phyloP scores from a whole-genome alignment of 768 basidiomycete genomes.

The Auricularia sp. region DNA sequence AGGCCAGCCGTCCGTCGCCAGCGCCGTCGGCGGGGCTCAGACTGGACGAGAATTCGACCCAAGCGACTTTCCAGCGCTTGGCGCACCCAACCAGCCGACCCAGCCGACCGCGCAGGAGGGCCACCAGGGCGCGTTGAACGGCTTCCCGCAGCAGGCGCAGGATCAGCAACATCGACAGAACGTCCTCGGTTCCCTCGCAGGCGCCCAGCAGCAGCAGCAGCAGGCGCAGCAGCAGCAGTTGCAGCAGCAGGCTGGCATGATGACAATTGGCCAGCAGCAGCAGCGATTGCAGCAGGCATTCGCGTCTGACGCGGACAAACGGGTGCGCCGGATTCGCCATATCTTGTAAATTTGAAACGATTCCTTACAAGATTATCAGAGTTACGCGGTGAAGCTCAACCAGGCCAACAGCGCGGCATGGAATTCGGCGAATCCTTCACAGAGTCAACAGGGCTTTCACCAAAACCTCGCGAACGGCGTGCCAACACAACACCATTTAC shows the following conservation, averaged over 20 bases:
- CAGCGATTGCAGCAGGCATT: slow-evolving; percentile 28
- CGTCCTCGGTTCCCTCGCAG: slow-evolving; percentile 35
- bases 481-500: slow-evolving; percentile 23
- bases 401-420: slow-evolving; percentile 54
- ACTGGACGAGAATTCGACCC: slow-evolving; percentile 61
- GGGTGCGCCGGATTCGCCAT: slow-evolving; percentile 38
- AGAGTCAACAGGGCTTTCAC: slow-evolving; percentile 6
- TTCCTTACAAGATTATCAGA: slow-evolving; percentile 25
- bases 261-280: slow-evolving; percentile 38
- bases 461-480: slow-evolving; percentile 37
- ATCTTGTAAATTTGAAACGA: neutral
- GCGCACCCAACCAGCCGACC: slow-evolving; percentile 46
- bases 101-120: slow-evolving; percentile 22
- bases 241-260: slow-evolving; percentile 53
- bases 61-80: slow-evolving; percentile 83
- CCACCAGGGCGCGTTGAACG: slow-evolving; percentile 24
- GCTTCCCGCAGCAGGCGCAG: neutral
- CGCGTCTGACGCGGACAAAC: slow-evolving; percentile 60
- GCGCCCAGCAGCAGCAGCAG: neutral
- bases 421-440: slow-evolving; percentile 43
- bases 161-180: slow-evolving; percentile 45
- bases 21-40: slow-evolving; percentile 26
- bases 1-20: slow-evolving; percentile 31
- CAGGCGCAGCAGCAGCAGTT: slow-evolving; percentile 17
- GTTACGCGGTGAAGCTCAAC: slow-evolving; percentile 56